phyloP scores from a whole-genome alignment of 345 rosid genomes.

The Salix arbutifolia region DNA sequence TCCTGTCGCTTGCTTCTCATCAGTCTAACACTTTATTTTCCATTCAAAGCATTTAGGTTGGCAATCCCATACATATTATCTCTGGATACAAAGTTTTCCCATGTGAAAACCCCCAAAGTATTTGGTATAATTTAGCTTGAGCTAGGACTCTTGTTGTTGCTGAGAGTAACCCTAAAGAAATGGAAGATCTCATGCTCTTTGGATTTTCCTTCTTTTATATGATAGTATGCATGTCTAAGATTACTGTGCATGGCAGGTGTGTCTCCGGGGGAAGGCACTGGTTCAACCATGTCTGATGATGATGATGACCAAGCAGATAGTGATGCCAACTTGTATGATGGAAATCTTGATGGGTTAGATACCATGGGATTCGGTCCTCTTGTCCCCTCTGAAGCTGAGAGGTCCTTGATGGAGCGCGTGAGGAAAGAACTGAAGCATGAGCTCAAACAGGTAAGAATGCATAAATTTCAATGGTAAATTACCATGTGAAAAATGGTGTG shows the following conservation, averaged over 20 bases:
- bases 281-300: slow-evolving; percentile 87
- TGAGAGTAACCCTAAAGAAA: not conserved
- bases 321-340: slow-evolving; percentile 56
- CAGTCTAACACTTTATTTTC: not conserved
- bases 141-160: not conserved
- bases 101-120: not conserved
- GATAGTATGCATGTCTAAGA: not conserved
- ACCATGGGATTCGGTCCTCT: slow-evolving; percentile 83
- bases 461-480: not conserved
- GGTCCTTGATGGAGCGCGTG: slow-evolving; percentile 86
- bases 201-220: not conserved
- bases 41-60: not conserved
- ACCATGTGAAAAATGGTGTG: not conserved
- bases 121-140: not conserved
- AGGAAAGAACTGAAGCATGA: slow-evolving; percentile 84
- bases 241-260: slow-evolving; percentile 42
- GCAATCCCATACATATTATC: not conserved
- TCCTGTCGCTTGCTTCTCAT: not conserved
- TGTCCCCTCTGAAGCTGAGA: slow-evolving; percentile 72
- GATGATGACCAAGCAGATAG: slow-evolving; percentile 74
- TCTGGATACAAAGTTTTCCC: not conserved
- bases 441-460: slow-evolving; percentile 62
- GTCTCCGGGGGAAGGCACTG: slow-evolving; percentile 75
- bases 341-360: slow-evolving; percentile 47
- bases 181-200: not conserved